phyloP scores from a whole-genome alignment of 1,139 yeast genomes.

The Candida tropicalis region DNA sequence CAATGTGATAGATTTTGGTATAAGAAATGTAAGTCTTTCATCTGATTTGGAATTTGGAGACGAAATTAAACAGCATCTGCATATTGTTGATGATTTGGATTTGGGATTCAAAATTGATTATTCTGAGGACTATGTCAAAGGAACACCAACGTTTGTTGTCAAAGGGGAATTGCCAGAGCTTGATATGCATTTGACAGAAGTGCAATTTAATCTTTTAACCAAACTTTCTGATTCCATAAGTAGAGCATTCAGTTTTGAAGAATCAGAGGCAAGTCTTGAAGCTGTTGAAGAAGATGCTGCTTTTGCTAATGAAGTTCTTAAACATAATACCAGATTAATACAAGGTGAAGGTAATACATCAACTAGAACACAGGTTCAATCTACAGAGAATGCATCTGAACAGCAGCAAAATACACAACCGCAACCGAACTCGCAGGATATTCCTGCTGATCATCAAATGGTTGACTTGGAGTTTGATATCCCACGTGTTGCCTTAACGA shows the following conservation, averaged over 20 bases:
- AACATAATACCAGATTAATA: conserved; percentile 24
- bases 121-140: conserved; percentile 39
- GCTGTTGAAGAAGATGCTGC: conserved; percentile 71
- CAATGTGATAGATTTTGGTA: conserved; percentile 53
- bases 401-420: no score
- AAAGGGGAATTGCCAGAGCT: conserved; percentile 68
- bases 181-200: conserved; percentile 70
- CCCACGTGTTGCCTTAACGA: conserved; percentile 64
- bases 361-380: neutral
- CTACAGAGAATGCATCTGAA: neutral
- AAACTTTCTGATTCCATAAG: conserved; percentile 60
- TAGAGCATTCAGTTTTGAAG: conserved; percentile 51
- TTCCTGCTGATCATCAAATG: conserved; percentile 36
- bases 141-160: conserved; percentile 55
- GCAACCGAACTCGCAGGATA: neutral
- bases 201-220: conserved; percentile 66
- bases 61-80: conserved; percentile 52
- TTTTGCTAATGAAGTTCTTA: conserved; percentile 51
- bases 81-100: conserved; percentile 73
- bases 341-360: conserved; percentile 9
- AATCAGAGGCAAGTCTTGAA: conserved; percentile 39
- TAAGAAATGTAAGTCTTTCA: conserved; percentile 67
- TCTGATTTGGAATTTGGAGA: conserved; percentile 46
- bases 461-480: conserved; percentile 57
- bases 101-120: conserved; percentile 63